Percentiles rank a stretch among this genome's conserved stretches.
Conservation (phyloP, 345 rosid genomes). For the Chamaenerion angustifolium region DNA sequence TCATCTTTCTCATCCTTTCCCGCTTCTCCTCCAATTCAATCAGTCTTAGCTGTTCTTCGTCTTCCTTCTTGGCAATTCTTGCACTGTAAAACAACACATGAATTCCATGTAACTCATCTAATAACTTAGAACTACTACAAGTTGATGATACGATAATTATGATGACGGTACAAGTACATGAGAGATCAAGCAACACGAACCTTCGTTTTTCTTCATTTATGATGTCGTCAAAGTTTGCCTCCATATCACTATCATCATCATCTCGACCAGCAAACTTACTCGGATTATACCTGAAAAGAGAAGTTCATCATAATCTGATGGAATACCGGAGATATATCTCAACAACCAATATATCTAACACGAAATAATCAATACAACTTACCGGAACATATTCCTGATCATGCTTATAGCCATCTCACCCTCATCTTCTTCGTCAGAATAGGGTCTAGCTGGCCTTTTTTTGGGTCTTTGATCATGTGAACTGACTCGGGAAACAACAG, state of each 20-base stretch:
- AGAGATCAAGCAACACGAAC: constrained; percentile 21
- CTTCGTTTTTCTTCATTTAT: constrained; percentile 62
- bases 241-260: constrained; percentile 66
- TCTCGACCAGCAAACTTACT: constrained; percentile 18
- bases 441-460: constrained; percentile 35
- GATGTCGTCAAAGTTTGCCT: constrained; percentile 71
- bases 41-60: constrained; percentile 44
- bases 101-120: neutral
- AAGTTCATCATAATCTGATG: neutral
- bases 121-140: neutral
- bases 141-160: neutral
- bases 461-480: constrained; percentile 31
- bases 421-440: constrained; percentile 21
- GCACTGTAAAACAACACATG: constrained; percentile 27
- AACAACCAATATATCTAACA: too few relatives aligned
- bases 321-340: too few relatives aligned
- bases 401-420: constrained; percentile 22
- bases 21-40: constrained; percentile 59
- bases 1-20: constrained; percentile 27
- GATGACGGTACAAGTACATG: too few relatives aligned
- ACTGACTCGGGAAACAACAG: constrained; percentile 19
- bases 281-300: constrained; percentile 14
- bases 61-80: constrained; percentile 52
- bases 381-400: constrained; percentile 54
- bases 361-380: neutral